These are phyloP conservation scores for Cucumis hystrix DNA, from an alignment of 306 rosid genomes.

Conservation along the genomic window DNA sequence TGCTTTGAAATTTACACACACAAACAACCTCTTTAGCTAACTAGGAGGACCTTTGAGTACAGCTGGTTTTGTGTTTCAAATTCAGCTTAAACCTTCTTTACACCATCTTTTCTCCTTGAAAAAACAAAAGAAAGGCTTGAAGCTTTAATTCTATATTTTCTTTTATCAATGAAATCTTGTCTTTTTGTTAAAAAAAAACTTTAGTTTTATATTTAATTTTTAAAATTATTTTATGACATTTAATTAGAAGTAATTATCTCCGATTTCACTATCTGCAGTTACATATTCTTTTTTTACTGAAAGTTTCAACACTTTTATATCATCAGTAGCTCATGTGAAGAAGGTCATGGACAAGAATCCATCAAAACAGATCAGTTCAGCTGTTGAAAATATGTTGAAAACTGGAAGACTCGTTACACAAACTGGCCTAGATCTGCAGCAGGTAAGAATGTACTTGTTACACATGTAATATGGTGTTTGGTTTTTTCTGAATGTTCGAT, in stretches of 20 bases:
- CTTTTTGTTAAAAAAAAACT: not conserved
- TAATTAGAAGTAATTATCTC: not conserved
- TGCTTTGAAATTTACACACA: not conserved
- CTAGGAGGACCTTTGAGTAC: not conserved
- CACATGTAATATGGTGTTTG: not conserved
- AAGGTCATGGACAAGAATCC: slow-evolving; percentile 52
- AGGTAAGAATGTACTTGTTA: slow-evolving; percentile 31
- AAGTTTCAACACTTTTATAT: slow-evolving; percentile 7
- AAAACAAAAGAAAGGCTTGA: not conserved
- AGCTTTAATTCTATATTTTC: not conserved
- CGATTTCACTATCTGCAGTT: not conserved
- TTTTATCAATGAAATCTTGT: not conserved
- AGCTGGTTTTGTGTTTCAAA: not conserved
- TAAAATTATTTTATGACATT: not conserved
- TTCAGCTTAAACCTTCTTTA: not conserved
- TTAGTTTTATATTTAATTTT: not conserved
- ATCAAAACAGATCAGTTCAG: slow-evolving; percentile 25
- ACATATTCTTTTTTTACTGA: slow-evolving; percentile 6
- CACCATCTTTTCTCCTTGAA: not conserved
- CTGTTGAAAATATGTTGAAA: slow-evolving; percentile 71
- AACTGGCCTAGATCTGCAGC: slow-evolving; percentile 77
- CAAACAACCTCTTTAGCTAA: not conserved
- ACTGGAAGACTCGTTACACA: slow-evolving; percentile 55
- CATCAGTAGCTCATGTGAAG: slow-evolving; percentile 43
- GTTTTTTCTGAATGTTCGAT: not conserved